phyloP scores from a whole-genome alignment of 805 yeast genomes.

The Nakazawaea sp. region DNA sequence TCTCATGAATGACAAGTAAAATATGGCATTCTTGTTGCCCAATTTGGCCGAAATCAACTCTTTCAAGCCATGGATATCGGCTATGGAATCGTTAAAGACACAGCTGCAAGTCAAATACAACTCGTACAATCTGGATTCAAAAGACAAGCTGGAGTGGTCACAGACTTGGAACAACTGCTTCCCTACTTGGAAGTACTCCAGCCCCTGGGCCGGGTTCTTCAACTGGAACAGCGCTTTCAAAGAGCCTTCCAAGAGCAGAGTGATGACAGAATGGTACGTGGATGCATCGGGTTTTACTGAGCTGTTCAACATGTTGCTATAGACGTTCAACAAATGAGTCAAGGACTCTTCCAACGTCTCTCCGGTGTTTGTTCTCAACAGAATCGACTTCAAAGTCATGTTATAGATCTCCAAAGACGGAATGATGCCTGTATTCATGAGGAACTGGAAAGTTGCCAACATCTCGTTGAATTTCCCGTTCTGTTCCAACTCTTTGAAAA shows the following conservation, averaged over 20 bases:
- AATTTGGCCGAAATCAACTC: neutral
- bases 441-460: conserved; percentile 22
- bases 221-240: conserved; percentile 27
- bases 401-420: conserved; percentile 50
- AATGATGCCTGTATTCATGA: conserved; percentile 26
- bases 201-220: conserved; percentile 32
- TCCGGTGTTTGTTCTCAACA: conserved; percentile 40
- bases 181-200: conserved; percentile 43
- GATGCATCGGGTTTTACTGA: conserved; percentile 47
- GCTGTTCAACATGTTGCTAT: conserved; percentile 55
- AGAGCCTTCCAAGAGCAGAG: conserved; percentile 44
- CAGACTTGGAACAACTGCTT: conserved; percentile 34
- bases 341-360: conserved; percentile 52
- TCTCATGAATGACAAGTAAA: conserved; percentile 5
- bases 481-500: conserved; percentile 19
- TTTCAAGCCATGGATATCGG: neutral
- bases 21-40: neutral
- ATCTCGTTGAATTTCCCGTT: conserved; percentile 24
- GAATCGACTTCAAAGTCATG: conserved; percentile 48
- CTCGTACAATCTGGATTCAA: conserved; percentile 4
- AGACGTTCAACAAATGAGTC: conserved; percentile 57
- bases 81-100: neutral
- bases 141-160: conserved; percentile 1
- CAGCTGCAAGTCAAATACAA: conserved; percentile 1
- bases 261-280: conserved; percentile 49